Conservation (phyloP, 2,329 filamentous ascomycete species). For the Calonectria crousiana region DNA sequence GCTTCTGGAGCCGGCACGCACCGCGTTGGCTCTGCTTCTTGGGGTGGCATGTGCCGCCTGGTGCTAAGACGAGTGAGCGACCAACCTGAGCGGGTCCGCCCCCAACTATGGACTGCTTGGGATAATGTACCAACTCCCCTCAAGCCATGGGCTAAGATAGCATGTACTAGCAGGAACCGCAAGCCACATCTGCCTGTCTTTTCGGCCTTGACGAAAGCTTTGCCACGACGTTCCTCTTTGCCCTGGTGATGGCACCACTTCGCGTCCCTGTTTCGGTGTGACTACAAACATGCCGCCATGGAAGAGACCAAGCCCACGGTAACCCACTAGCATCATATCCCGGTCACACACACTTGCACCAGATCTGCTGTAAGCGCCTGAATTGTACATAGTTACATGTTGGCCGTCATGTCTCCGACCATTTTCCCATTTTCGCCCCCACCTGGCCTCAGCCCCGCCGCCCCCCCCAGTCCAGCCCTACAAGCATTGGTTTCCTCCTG, state of each 20-base stretch:
- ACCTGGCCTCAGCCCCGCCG: slow-evolving; percentile 36
- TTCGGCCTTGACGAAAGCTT: background rate
- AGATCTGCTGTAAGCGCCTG: slow-evolving; percentile 4
- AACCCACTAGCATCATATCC: background rate
- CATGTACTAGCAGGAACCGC: background rate
- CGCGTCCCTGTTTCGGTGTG: background rate
- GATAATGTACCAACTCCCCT: background rate
- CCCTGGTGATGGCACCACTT: background rate
- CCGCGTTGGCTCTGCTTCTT: background rate
- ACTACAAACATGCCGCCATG: background rate
- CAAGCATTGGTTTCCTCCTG: slow-evolving; percentile 22
- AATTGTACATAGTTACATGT: slow-evolving; percentile 2
- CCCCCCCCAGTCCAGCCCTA: slow-evolving; percentile 40
- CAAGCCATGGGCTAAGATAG: background rate
- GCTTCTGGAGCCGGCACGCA: slow-evolving; percentile 14
- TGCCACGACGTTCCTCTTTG: background rate
- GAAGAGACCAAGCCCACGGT: background rate
- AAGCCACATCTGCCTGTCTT: background rate
- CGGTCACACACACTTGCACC: background rate
- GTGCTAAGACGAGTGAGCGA: background rate
- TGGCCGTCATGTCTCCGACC: background rate
- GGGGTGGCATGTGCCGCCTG: slow-evolving; percentile 13
- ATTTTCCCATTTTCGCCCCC: slow-evolving; percentile 34
- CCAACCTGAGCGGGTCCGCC: slow-evolving; percentile 10
- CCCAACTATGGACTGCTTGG: background rate